phyloP scores from a whole-genome alignment of 2,329 filamentous ascomycete genomes.

The Aureobasidium sp. region DNA sequence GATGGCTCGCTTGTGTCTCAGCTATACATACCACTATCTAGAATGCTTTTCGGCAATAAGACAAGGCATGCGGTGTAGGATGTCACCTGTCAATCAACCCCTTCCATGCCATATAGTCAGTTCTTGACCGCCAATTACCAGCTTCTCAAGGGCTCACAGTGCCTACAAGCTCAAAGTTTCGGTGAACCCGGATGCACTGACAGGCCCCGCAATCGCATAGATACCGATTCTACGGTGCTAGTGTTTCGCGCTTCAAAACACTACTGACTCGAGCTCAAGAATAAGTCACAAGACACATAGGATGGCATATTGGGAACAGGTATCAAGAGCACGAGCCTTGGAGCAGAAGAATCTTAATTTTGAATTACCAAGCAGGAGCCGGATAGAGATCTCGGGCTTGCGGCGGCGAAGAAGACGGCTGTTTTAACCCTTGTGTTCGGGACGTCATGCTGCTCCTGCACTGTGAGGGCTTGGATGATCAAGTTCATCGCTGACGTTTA shows the following conservation, averaged over 20 bases:
- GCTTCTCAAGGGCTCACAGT: background rate
- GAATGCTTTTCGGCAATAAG: background rate
- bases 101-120: background rate
- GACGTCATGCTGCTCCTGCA: constrained; percentile 11
- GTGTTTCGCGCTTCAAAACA: constrained; percentile 8
- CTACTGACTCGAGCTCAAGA: constrained; percentile 5
- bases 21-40: background rate
- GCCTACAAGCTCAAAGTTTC: constrained; percentile 4
- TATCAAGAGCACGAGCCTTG: constrained; percentile 2
- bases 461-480: background rate
- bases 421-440: constrained; percentile 6
- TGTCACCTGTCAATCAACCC: background rate
- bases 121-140: background rate
- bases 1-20: background rate
- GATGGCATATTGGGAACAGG: background rate
- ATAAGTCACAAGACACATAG: background rate
- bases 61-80: background rate
- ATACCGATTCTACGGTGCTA: background rate
- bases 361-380: constrained; percentile 8
- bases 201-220: constrained; percentile 12
- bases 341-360: background rate
- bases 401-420: background rate
- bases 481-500: constrained; percentile 3
- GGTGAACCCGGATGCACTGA: constrained; percentile 8
- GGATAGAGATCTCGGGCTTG: constrained; percentile 1